Base-by-base conservation (phyloP, 257 asterid species). In the Ilex asprella region DNA sequence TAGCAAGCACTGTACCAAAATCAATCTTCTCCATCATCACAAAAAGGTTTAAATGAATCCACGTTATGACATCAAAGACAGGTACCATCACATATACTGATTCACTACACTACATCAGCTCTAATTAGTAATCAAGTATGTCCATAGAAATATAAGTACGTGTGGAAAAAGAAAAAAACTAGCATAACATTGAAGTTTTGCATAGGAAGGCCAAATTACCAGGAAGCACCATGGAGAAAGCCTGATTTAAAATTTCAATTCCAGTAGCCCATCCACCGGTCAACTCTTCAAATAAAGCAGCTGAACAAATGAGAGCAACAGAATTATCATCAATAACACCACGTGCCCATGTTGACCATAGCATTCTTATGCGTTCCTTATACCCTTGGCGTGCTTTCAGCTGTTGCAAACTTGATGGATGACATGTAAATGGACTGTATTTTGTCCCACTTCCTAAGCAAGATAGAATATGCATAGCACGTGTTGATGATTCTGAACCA, bases 351-450 rank as follows among this genome's bases (percentile, higher is more conserved):
- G 65, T 50, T 15, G 87, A 73, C 70, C 86, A 73, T 59, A 83
- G 67, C 71, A 72, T 58, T 73, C 75, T 87, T 59, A 92, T 75
- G 39, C 69, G 84, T 60, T 89, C 99, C 74, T 82, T 89, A 78
- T 85, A 92, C 61, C 99, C 99, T 75, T 85, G 99, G 39, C 81
- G 96, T 58, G 97, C 96, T 80, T 83, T 89, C 29, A 92, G 95
- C 69, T 74, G 84, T 69, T 80, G 91, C 68, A 87, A 63, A 76
- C 91, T 82, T 60, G 96, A 81, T 16, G 79, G 71, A 59, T 73
- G 89, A 71, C 83, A 75, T 68, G 77, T 84, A 71, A 77, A 86
- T 44, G 94, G 90, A 65, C 68, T 77, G 70, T 87, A 92, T 76
- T 55, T 84, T 68, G 62, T 72, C 57, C 95, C 95, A 75, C 84